Percentiles rank a stretch among this genome's conserved stretches.
Conservation (phyloP, 352 stramenopile species). For the Peronospora belbahrii region DNA sequence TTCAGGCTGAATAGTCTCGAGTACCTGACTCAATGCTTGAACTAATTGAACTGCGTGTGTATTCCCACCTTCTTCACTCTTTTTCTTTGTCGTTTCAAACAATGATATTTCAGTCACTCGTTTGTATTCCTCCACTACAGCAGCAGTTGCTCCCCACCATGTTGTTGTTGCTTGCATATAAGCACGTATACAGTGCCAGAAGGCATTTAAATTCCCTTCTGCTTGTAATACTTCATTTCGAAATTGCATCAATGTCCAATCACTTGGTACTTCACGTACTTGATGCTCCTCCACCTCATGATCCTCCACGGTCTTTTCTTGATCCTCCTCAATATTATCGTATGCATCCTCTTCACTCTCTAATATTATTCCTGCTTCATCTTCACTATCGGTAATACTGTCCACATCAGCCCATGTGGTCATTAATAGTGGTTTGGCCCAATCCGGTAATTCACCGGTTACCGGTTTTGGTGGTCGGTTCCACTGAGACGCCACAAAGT, state of each 20-base stretch:
- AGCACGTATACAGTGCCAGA: slow-evolving; percentile 66
- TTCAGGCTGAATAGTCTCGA: slow-evolving; percentile 28
- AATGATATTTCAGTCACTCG: slow-evolving; percentile 48
- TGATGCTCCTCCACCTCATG: too few relatives aligned
- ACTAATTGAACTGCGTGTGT: slow-evolving; percentile 25
- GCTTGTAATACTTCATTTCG: slow-evolving; percentile 69
- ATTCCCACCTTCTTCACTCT: not conserved
- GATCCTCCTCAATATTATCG: too few relatives aligned
- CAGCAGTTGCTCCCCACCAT: slow-evolving; percentile 45
- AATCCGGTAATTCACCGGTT: slow-evolving; percentile 41
- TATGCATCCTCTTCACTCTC: slow-evolving; percentile 25
- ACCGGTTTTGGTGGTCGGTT: slow-evolving; percentile 52
- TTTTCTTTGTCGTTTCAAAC: slow-evolving; percentile 14
- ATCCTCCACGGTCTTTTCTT: too few relatives aligned
- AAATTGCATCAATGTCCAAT: slow-evolving; percentile 38
- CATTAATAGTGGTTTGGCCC: slow-evolving; percentile 33
- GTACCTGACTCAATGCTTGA: slow-evolving; percentile 21
- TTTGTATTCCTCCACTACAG: slow-evolving; percentile 61
- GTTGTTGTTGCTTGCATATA: slow-evolving; percentile 55
- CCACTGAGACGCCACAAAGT: slow-evolving; percentile 60
- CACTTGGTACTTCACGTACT: not conserved
- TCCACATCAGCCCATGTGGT: slow-evolving; percentile 47
- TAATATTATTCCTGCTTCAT: slow-evolving; percentile 34
- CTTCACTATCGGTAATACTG: slow-evolving; percentile 55
- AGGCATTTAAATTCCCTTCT: slow-evolving; percentile 58